Percentiles rank a stretch among this genome's conserved stretches.
phyloP scores from a whole-genome alignment of 78 protist genomes.

The Corallochytrium limacisporum region DNA sequence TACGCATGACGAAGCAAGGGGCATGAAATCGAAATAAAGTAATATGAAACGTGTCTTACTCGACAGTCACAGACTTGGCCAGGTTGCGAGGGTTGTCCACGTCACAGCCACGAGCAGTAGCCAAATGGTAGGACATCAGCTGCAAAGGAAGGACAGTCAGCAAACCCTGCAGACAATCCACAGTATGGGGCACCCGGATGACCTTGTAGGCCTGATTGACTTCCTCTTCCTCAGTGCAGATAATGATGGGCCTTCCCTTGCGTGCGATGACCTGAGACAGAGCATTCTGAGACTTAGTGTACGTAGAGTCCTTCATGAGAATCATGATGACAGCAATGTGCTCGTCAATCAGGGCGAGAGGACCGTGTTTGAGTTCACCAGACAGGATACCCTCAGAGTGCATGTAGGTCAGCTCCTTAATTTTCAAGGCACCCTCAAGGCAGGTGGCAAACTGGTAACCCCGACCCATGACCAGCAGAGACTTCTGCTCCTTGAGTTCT shows the following conservation, averaged over 20 bases:
- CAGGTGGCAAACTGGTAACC: conserved; percentile 77
- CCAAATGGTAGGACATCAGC: conserved; percentile 81
- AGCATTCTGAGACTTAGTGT: conserved; percentile 17
- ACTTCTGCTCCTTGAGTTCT: conserved; percentile 6
- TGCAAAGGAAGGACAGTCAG: conserved; percentile 75
- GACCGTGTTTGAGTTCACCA: conserved; percentile 97
- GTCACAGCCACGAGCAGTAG: conserved; percentile 24
- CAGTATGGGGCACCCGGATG: conserved; percentile 14
- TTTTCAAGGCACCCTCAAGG: conserved; percentile 84
- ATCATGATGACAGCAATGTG: conserved; percentile 64
- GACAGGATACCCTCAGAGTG: conserved; percentile 85
- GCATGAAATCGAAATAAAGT: too few relatives aligned
- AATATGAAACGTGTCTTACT: too few relatives aligned
- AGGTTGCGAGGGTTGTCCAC: conserved; percentile 92
- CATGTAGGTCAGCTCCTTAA: conserved; percentile 87
- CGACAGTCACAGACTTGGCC: conserved; percentile 92
- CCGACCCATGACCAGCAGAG: conserved; percentile 77
- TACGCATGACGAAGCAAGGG: too few relatives aligned
- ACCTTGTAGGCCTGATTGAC: background rate
- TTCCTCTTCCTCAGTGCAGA: conserved; percentile 16
- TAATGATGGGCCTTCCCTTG: conserved; percentile 32
- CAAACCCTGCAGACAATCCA: conserved; percentile 46
- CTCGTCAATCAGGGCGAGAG: conserved; percentile 85
- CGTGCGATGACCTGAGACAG: conserved; percentile 47
- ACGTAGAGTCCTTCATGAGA: conserved; percentile 16